A percentile compares a stretch with the other conserved stretches of the same genome.
Conservation (phyloP, 2,329 filamentous ascomycete genomes). For the Botrytis fragariae region DNA sequence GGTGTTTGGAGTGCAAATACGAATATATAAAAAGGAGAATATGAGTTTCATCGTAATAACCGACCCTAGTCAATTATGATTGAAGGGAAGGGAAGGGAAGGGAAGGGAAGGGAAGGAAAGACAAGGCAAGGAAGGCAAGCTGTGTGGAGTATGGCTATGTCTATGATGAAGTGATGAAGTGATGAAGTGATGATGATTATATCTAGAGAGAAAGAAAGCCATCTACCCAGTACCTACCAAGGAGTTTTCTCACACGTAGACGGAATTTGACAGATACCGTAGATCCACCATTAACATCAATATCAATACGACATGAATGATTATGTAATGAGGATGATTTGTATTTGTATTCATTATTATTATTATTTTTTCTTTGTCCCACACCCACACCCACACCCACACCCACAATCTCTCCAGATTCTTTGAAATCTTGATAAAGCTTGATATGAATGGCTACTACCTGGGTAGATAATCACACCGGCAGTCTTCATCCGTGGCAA, state of each 20-base stretch:
- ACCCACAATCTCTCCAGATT: not conserved
- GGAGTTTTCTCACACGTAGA: not conserved
- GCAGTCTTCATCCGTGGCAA: not conserved
- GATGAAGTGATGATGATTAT: not conserved
- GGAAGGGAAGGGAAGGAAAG: too few relatives aligned
- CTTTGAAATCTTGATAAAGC: not conserved
- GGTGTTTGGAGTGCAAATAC: not conserved
- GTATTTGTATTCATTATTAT: not conserved
- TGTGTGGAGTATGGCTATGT: not conserved
- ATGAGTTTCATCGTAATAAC: not conserved
- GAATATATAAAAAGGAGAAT: not conserved
- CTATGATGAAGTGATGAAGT: not conserved
- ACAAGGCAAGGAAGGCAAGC: too few relatives aligned
- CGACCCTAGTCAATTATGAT: not conserved
- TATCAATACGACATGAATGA: not conserved
- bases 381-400: not conserved
- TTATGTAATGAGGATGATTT: not conserved
- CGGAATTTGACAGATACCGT: not conserved
- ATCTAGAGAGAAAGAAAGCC: not conserved
- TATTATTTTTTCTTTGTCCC: not conserved
- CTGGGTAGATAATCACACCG: not conserved
- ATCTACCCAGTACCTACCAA: not conserved
- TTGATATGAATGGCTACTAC: not conserved
- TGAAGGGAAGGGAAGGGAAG: not conserved
- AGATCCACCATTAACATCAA: not conserved